Percentiles rank a stretch among this genome's conserved stretches.
Evolutionary conservation across 2,329 filamentous ascomycete species (phyloP).

Genomic region (Alternaria arborescens): DNA sequence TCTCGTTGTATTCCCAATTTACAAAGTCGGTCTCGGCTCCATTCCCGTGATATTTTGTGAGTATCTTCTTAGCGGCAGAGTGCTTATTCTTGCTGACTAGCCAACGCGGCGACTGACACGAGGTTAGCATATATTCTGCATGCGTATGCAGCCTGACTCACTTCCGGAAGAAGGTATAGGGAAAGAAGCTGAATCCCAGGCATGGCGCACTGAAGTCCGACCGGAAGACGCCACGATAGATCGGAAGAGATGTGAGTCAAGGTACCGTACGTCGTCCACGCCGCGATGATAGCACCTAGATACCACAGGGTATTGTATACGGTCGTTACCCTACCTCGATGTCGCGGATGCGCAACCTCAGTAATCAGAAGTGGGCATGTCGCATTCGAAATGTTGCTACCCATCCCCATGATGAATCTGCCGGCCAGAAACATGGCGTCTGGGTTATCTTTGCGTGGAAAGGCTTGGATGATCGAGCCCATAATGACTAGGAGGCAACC

Average conservation of each 20-base stretch:
- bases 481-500: conserved; percentile 55
- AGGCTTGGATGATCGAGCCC: conserved; percentile 58
- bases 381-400: conserved; percentile 54
- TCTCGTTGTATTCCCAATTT: conserved; percentile 26
- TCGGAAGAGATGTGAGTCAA: background rate
- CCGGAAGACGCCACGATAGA: conserved; percentile 37
- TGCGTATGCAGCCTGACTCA: conserved; percentile 30
- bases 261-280: conserved; percentile 31
- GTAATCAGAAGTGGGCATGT: conserved; percentile 63
- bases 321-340: conserved; percentile 65
- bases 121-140: conserved; percentile 66
- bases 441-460: conserved; percentile 34
- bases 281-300: conserved; percentile 30
- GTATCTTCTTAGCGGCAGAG: conserved; percentile 12
- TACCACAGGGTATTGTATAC: conserved; percentile 57
- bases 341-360: conserved; percentile 66
- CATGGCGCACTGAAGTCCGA: conserved; percentile 57
- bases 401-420: background rate
- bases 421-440: background rate
- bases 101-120: conserved; percentile 63
- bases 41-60: conserved; percentile 26
- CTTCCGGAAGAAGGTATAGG: background rate
- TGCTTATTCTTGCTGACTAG: conserved; percentile 21
- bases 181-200: background rate
- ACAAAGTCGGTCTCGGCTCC: conserved; percentile 24